Percentiles rank a stretch among this genome's conserved stretches.
Evolutionary conservation across 345 rosid genomes (phyloP).

Genomic region (Turnera subulata): DNA sequence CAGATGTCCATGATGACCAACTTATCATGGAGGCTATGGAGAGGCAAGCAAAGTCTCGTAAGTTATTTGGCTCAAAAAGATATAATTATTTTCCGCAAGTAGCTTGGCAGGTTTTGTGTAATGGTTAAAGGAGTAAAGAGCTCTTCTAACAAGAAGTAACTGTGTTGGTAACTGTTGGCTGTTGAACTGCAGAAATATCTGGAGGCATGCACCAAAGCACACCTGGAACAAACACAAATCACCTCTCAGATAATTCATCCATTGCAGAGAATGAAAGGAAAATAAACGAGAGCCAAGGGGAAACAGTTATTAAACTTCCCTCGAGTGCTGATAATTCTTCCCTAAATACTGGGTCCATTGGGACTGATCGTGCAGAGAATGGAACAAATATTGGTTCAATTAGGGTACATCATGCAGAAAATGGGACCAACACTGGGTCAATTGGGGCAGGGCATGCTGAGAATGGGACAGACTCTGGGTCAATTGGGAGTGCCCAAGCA

Average conservation of each 20-base stretch:
- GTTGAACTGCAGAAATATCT: conserved; percentile 40
- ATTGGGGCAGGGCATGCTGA: not conserved
- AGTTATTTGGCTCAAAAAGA: conserved; percentile 30
- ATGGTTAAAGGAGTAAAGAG: not conserved
- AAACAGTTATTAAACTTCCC: conserved; percentile 23
- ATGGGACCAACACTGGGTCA: not conserved
- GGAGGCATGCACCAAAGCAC: conserved; percentile 31
- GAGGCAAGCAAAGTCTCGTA: conserved; percentile 44
- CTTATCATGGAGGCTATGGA: conserved; percentile 63
- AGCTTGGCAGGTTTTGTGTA: not conserved
- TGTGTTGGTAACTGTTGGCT: conserved; percentile 22
- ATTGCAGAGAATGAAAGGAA: conserved; percentile 36
- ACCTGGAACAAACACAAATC: conserved; percentile 39
- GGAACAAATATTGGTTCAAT: not conserved
- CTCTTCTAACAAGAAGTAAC: conserved; percentile 15
- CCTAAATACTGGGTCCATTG: conserved; percentile 13
- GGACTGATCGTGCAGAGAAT: conserved; percentile 26
- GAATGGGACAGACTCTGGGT: conserved; percentile 15
- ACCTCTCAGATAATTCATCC: conserved; percentile 33
- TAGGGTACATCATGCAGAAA: not conserved
- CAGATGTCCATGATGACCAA: conserved; percentile 76
- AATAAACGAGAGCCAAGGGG: conserved; percentile 32
- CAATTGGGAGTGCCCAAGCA: conserved; percentile 32
- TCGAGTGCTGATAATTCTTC: conserved; percentile 6
- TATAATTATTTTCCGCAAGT: not conserved